A percentile compares a stretch with the other conserved stretches of the same genome.
phyloP scores from a whole-genome alignment of 495 filamentous ascomycete genomes.

The Penicillium pulvis region DNA sequence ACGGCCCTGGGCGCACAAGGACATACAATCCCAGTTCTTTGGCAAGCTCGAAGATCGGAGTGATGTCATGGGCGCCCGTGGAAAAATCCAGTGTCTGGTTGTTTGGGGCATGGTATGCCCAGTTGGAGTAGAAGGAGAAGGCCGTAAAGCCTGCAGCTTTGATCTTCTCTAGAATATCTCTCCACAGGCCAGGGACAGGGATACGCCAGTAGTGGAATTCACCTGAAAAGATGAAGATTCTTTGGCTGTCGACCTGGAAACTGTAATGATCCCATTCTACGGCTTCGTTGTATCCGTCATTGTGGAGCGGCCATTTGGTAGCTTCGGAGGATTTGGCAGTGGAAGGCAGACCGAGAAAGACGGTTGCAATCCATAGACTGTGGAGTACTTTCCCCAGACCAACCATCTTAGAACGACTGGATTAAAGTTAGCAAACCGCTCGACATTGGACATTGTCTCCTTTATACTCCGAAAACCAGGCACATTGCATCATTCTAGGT shows the following conservation, averaged over 20 bases:
- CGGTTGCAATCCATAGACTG: conserved; percentile 17
- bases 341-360: conserved; percentile 21
- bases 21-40: conserved; percentile 50
- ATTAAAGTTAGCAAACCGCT: neutral
- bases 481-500: neutral
- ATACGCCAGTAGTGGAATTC: conserved; percentile 65
- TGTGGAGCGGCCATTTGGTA: conserved; percentile 49
- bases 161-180: conserved; percentile 63
- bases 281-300: conserved; percentile 51
- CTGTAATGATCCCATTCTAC: conserved; percentile 64
- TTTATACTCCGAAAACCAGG: neutral
- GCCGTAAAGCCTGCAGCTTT: conserved; percentile 62
- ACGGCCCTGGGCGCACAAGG: conserved; percentile 41
- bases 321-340: conserved; percentile 23
- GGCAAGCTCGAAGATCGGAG: conserved; percentile 53
- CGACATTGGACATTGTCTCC: neutral
- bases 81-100: conserved; percentile 57
- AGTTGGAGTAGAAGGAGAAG: conserved; percentile 57
- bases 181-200: conserved; percentile 60
- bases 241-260: conserved; percentile 54
- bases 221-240: conserved; percentile 61
- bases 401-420: conserved; percentile 13
- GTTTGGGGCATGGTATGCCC: conserved; percentile 58
- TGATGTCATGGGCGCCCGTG: conserved; percentile 56
- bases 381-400: conserved; percentile 16